Conservation (phyloP, 1,284 basidiomycete genomes). For the Tilletia setariae region DNA sequence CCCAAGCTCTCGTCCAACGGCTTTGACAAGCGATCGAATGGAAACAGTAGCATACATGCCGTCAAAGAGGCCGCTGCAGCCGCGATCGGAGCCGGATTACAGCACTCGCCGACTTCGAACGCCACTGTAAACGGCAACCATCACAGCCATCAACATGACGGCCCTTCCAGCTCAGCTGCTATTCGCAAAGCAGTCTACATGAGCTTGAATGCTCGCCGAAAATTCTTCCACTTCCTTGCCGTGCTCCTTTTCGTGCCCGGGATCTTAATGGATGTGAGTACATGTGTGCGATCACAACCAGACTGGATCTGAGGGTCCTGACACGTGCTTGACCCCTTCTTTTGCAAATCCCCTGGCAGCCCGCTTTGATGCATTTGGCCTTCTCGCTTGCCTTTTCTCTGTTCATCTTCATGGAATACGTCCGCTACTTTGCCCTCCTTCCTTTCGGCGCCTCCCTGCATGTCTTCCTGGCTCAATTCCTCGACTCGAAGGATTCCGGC, state of each 20-base stretch:
- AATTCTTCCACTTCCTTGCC: conserved; percentile 94
- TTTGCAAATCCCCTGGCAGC: conserved; percentile 61
- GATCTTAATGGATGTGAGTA: conserved; percentile 79
- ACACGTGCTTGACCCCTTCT: conserved; percentile 10
- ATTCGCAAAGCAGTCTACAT: conserved; percentile 53
- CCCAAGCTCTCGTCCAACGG: neutral
- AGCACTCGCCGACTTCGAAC: neutral
- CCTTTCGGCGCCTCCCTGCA: conserved; percentile 91
- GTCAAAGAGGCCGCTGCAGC: neutral
- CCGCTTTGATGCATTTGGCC: conserved; percentile 89
- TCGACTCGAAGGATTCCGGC: conserved; percentile 90
- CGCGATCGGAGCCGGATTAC: neutral
- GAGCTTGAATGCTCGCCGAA: conserved; percentile 86
- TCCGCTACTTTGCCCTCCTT: conserved; percentile 90
- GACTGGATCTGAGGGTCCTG: neutral
- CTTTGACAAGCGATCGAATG: neutral
- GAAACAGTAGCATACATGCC: neutral
- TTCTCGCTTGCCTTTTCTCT: conserved; percentile 67
- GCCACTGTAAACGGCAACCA: too few relatives aligned
- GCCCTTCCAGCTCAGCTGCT: neutral
- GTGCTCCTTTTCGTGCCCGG: conserved; percentile 95
- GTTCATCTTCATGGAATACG: conserved; percentile 51
- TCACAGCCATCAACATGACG: too few relatives aligned
- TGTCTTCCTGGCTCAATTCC: conserved; percentile 88
- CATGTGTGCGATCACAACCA: neutral